Evolutionary conservation across 306 rosid genomes (phyloP), one percentile per base, ranked within the genome.

Genomic region (Prunus dulcis): DNA sequence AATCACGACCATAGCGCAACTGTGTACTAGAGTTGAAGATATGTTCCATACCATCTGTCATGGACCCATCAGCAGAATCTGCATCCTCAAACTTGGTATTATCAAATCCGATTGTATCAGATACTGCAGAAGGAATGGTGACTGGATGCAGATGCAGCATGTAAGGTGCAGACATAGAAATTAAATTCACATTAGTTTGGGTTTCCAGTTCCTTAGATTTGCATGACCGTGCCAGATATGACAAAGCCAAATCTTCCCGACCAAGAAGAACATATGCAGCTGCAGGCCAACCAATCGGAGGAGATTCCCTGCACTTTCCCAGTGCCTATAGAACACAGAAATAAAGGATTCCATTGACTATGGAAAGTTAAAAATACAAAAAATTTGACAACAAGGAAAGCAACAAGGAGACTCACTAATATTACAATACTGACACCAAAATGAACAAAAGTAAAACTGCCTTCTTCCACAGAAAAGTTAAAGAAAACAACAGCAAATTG

Each of bases 11-110:
- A 86, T 92, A 94, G 18, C 90, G 97, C 89, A 94, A 82, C 81
- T 92, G 98, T 66, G 98, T 94, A 91, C 97, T 92, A 64, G 97
- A 88, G 92, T 90, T 94, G 84, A 94, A 94, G 69, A 94, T 94
- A 84, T 94, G 98, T 78, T 94, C 98, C 98, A 94, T 94, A 72
- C 98, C 98, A 86, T 94, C 97, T 38, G 86, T 84, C 84, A 67
- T 85, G 73, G 94, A 90, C 78, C 98, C 98, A 63, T 94, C 97
- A 77, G 92, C 87, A 73, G 97, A 89, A 88, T 94, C 98, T 76
- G 96, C 81, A 78, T 94, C 98, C 84, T 94, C 98, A 86, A 94
- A 83, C 80, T 89, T 91, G 50, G 92, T 72, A 72, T 89, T 88
- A 67, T 94, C 98, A 77, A 90, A 74, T 53, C 95, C 95, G 64